Evolutionary conservation across 139 green algal genomes (phyloP).

Genomic region (Tetradesmus lagerheimii): DNA sequence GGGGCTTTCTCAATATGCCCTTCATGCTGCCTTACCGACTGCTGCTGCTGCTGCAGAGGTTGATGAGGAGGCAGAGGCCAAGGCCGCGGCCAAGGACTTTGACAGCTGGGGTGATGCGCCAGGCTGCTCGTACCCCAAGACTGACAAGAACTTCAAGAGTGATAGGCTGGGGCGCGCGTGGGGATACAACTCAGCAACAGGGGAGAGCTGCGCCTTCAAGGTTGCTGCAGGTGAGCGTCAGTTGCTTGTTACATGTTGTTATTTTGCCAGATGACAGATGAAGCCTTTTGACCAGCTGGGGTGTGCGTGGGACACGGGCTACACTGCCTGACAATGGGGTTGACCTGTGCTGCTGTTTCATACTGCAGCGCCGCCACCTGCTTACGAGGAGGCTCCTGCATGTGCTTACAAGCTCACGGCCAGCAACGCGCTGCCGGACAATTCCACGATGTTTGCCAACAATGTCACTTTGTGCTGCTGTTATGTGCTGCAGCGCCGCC

Average conservation of each 20-base stretch:
- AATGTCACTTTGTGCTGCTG: not conserved
- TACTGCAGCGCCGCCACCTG: not conserved
- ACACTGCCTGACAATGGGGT: too few relatives aligned
- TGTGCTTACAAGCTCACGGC: not conserved
- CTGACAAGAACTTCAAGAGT: not conserved
- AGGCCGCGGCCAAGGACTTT: not conserved
- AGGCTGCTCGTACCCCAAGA: not conserved
- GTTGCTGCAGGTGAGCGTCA: not conserved
- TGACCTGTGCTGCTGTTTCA: too few relatives aligned
- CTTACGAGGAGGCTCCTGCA: not conserved
- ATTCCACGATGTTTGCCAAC: not conserved
- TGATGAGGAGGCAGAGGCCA: not conserved
- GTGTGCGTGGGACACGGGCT: too few relatives aligned
- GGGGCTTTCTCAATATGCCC: too few relatives aligned
- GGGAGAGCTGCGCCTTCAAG: constrained; percentile 24
- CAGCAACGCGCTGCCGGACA: constrained; percentile 1
- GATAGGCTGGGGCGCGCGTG: constrained; percentile 21
- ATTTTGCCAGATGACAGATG: too few relatives aligned
- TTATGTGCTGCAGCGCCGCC: not conserved
- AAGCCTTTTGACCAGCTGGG: too few relatives aligned
- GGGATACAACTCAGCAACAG: constrained; percentile 17
- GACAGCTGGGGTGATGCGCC: not conserved
- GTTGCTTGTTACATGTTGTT: too few relatives aligned
- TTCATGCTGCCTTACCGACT: not conserved
- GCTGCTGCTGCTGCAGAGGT: constrained; percentile 10